Conservation (phyloP, 495 filamentous ascomycete genomes). For the Trichoderma gamsii region DNA sequence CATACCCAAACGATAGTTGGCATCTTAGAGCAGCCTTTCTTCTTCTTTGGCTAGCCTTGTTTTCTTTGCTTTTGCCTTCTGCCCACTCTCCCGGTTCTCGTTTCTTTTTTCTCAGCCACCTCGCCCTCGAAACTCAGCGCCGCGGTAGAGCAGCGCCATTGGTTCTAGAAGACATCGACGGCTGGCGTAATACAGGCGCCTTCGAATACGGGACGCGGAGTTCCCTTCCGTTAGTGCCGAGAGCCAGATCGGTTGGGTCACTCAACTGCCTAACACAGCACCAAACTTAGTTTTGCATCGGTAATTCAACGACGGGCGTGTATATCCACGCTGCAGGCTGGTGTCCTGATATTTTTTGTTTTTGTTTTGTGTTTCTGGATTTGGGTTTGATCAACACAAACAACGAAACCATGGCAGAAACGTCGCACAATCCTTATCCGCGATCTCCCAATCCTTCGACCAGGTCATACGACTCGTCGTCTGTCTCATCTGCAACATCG, state of each 20-base stretch:
- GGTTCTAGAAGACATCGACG: background rate
- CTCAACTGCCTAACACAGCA: slow-evolving; percentile 7
- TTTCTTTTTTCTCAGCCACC: background rate
- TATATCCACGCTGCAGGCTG: background rate
- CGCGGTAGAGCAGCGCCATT: background rate
- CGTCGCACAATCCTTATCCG: slow-evolving; percentile 46
- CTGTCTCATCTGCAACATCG: slow-evolving; percentile 51
- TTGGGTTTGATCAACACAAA: background rate
- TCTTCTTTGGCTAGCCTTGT: background rate
- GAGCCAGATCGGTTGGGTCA: background rate
- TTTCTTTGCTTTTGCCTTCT: background rate
- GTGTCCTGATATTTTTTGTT: background rate
- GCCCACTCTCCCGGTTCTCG: background rate
- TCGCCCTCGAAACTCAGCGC: background rate
- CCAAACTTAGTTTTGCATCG: background rate
- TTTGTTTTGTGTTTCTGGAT: too few relatives aligned
- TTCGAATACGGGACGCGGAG: background rate
- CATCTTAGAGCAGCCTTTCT: background rate
- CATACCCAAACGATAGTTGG: background rate
- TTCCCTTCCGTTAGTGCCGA: slow-evolving; percentile 5
- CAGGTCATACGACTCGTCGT: slow-evolving; percentile 50
- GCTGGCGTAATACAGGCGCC: slow-evolving; percentile 8
- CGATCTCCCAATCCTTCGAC: slow-evolving; percentile 50
- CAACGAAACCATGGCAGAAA: slow-evolving; percentile 40
- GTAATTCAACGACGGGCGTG: background rate